Base-by-base conservation (phyloP, 2,329 filamentous ascomycete genomes). In the Colletotrichum sp. region DNA sequence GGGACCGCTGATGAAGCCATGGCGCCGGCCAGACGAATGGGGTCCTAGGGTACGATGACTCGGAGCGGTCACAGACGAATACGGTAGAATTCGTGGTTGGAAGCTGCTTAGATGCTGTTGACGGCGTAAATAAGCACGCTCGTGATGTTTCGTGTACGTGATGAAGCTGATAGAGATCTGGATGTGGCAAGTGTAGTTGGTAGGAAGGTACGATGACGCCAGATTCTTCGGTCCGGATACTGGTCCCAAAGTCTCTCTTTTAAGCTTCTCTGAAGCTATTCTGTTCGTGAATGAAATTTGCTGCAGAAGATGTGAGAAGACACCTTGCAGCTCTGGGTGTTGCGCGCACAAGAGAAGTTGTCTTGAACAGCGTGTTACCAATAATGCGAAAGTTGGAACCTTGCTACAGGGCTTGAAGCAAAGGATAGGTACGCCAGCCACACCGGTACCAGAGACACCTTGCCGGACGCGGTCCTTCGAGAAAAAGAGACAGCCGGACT, bases 1-100 rank as follows among this genome's bases (percentile, higher is more conserved):
- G 75, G 63, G 9, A 77, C 68, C 8, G 74, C 24, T 43, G 71
- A 60, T 30, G 75, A 75, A 30, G 74, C 76, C 77, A 78, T 77
- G 52, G 6, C 63, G 26, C 21, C 10, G 43, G 10, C 5, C 18
- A 4, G 43, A 48, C 5, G 43, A 21, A 21, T 48, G 43, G 43
- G 9, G 0, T 48, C 43, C 10, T 48, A 21, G n/a, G 43, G 10
- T 48, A 3, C n/a, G 43, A 48, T 48, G 10, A 6, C n/a, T 21
- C n/a, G 10, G 43, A 10, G n/a, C 43, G n/a, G 18, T 7, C 5
- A 2, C n/a, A 6, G 18, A 21, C 43, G n/a, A 21, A 21, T n/a
- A 21, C 4, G n/a, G 1, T 3, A 13, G 9, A 21, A 1, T 48
- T 48, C 1, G n/a, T 7, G 6, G 6, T 48, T 48, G 43, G 10